Base-by-base conservation (phyloP, 768 basidiomycete species). In the Lactarius hengduanensis region DNA sequence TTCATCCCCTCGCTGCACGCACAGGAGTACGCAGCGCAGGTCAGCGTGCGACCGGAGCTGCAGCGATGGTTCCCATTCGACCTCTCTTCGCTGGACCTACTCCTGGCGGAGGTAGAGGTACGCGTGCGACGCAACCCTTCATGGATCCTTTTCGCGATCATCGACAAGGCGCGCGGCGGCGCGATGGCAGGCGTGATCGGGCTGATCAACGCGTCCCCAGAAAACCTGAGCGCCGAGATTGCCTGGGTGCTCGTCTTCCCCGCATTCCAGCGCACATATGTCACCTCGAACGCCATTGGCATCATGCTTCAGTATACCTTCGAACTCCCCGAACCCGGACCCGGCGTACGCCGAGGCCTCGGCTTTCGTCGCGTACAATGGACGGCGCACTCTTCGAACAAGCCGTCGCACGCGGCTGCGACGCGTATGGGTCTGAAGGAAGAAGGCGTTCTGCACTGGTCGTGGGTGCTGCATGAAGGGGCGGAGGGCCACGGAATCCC, bases 361-460 rank as follows among this genome's bases (percentile, higher is more conserved):
- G 80, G 80, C 0, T 73, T 84, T n/a, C 78, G 84, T n/a, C 78
- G 81, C 28, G 81, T 83, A 20, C 77, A 76, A 65, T 86, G 81
- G 80, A 71, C 69, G 15, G 76, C 82, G 20, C 76, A 79, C 34
- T 64, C 73, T 3, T 26, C 67, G 45, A 84, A 86, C 63, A 20
- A 36, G 2, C 62, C 78, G 9, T 81, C 80, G 1, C 74, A 76
- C 20, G 58, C 70, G 1, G 74, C 80, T 0, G 84, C 82, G 32
- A 71, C 75, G 71, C 72, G 79, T 43, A 76, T 86, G 76, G 82
- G 84, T 2, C 81, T 85, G 71, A 76, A 72, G 65, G 57, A 73
- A 9, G 86, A 85, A 68, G 80, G 80, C 0, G 55, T 75, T 3
- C 15, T 76, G 61, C 74, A 78, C 62, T 84, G 83, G 81, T 66